These are phyloP conservation scores for Hypoxylon rubiginosum DNA, from an alignment of 2,329 filamentous ascomycete species.

Conservation along the genomic window DNA sequence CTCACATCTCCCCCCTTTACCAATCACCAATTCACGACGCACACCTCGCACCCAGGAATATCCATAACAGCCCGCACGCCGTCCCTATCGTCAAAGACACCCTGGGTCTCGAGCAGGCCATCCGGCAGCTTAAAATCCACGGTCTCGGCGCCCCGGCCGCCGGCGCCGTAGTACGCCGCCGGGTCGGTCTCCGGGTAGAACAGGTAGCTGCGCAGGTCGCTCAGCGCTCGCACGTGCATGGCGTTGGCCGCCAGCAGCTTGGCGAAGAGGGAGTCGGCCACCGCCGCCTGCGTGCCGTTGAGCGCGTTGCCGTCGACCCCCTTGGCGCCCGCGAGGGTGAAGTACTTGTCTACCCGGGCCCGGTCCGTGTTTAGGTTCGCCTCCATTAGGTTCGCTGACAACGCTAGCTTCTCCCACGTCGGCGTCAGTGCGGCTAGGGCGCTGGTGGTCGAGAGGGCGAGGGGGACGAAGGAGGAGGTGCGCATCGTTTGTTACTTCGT, in stretches of 20 bases:
- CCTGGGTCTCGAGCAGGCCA: constrained; percentile 31
- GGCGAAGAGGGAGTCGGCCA: constrained; percentile 12
- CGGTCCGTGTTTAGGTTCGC: constrained; percentile 31
- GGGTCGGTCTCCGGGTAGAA: constrained; percentile 31
- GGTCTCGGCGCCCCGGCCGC: neutral
- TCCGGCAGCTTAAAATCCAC: constrained; percentile 27
- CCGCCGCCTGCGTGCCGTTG: constrained; percentile 21
- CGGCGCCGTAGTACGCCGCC: constrained; percentile 26
- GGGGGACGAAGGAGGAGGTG: constrained; percentile 3
- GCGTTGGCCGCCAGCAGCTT: constrained; percentile 27
- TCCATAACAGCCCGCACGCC: constrained; percentile 11
- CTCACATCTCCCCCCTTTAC: neutral
- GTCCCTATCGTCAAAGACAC: constrained; percentile 30
- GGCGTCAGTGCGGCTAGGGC: constrained; percentile 8
- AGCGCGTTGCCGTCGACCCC: constrained; percentile 29
- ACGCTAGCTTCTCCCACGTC: constrained; percentile 24
- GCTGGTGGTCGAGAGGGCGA: neutral
- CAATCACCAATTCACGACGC: constrained; percentile 28
- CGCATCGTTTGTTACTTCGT: constrained; percentile 10
- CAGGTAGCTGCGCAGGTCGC: constrained; percentile 32
- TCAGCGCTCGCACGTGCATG: constrained; percentile 28
- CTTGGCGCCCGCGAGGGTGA: constrained; percentile 6
- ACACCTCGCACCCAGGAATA: constrained; percentile 26
- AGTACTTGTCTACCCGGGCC: constrained; percentile 18
- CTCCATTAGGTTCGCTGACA: constrained; percentile 27